A percentile compares a stretch with the other conserved stretches of the same genome.
Conservation (phyloP, 106 monocot species). For the Dactylorhiza incarnata region DNA sequence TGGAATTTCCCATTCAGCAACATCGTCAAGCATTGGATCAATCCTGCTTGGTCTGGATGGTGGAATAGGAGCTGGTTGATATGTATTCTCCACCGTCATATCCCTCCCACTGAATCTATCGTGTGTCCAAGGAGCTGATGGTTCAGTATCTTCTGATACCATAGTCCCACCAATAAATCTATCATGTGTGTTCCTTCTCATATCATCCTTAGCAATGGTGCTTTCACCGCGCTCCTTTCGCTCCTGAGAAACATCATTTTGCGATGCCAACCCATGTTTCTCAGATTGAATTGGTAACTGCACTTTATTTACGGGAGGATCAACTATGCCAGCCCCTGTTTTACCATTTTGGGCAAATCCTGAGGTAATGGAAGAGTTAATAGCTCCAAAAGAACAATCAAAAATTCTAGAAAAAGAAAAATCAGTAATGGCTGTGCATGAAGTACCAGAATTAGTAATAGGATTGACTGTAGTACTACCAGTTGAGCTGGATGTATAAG, state of each 20-base stretch:
- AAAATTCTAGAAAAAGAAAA: constrained; percentile 9
- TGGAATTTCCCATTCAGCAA: constrained; percentile 82
- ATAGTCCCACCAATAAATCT: constrained; percentile 11
- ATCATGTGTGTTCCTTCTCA: constrained; percentile 21
- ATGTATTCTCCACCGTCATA: constrained; percentile 21
- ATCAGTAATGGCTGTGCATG: constrained; percentile 8
- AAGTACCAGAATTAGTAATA: constrained; percentile 9
- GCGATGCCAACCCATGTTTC: constrained; percentile 11
- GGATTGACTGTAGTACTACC: constrained; percentile 22
- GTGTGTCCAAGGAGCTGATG: constrained; percentile 9
- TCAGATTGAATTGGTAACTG: constrained; percentile 19
- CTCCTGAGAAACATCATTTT: constrained; percentile 11
- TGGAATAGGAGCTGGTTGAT: constrained; percentile 24
- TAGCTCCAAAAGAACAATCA: constrained; percentile 12
- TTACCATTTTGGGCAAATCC: constrained; percentile 11
- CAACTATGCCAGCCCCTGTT: constrained; percentile 3
- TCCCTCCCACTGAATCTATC: constrained; percentile 36
- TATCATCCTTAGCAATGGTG: constrained; percentile 23
- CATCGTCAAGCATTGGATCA: constrained; percentile 89
- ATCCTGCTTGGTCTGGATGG: constrained; percentile 23
- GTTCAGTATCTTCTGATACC: constrained; percentile 6
- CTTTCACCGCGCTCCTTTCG: constrained; percentile 20
- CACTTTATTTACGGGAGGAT: constrained; percentile 17
- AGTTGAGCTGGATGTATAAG: constrained; percentile 24
- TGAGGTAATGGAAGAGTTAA: constrained; percentile 20